Evolutionary conservation across 1,284 basidiomycete genomes (phyloP), one percentile per base, ranked within the genome.

Genomic region (Ustilago sp.): DNA sequence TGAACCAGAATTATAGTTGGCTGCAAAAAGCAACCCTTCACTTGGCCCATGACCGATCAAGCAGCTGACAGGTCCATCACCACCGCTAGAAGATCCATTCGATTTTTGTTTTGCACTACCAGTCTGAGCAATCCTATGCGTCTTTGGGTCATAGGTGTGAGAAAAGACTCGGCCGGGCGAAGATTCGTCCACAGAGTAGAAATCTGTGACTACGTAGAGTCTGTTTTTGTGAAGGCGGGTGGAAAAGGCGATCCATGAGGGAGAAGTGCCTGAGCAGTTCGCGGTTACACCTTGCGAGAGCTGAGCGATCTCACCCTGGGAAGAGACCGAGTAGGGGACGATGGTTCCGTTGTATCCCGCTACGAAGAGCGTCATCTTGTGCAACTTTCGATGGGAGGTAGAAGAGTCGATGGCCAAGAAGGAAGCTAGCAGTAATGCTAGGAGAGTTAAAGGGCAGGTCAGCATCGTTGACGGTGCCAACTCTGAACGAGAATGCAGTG

Each of bases 1-100:
- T 4, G 67, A 23, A 13, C 78, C 80, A 0, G 61, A 58, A 35
- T 63, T 57, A 66, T 81, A 81, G 52, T 81, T 81, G 7, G 80
- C 80, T 4, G 76, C 70, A 34, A 77, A 77, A 2, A 77, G 45
- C 32, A 70, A 7, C 1, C 36, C 35, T 4, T 31, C 28, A 28
- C 59, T 63, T 0, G 59, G 19, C 0, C 74, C 74, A 17, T 77
- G 69, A 0, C 74, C 74, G 43, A 77, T 39, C 11, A 69, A 34
- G 34, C 57, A 61, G 53, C 63, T 66, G 1, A 77, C 74, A 0
- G 74, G 74, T 0, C 70, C 74, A 36, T 66, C 62, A 2, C 74
- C 74, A 35, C 64, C 68, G 13, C 38, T 45, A n/a, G 53, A 68
- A 2, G 59, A 56, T 0, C 74, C 73, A n/a, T 64, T 68, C 3